phyloP scores from a whole-genome alignment of 164 flowering plant species.

The Houttuynia cordata region DNA sequence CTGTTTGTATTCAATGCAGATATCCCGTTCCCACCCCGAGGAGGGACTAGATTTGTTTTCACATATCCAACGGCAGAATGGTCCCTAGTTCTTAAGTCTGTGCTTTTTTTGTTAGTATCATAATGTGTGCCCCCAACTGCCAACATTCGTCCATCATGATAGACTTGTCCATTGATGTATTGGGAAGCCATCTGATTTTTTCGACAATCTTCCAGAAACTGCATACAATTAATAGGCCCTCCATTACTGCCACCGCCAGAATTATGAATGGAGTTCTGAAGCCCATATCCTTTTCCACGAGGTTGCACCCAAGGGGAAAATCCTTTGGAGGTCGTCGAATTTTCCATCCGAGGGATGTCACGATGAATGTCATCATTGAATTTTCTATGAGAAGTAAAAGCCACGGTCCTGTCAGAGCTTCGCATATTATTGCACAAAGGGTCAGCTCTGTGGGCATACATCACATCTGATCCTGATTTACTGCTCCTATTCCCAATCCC shows the following conservation, averaged over 20 bases:
- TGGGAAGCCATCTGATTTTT: constrained; percentile 11
- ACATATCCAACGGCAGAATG: constrained; percentile 8
- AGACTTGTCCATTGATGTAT: not conserved
- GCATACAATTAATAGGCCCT: constrained; percentile 14
- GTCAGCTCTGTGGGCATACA: not conserved
- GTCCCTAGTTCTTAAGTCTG: not conserved
- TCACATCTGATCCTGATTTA: not conserved
- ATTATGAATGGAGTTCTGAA: constrained; percentile 16
- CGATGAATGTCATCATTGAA: constrained; percentile 3
- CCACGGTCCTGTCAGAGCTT: constrained; percentile 13
- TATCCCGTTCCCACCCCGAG: constrained; percentile 14
- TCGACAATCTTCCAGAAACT: constrained; percentile 14
- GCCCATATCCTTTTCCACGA: constrained; percentile 15
- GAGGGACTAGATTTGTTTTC: constrained; percentile 8
- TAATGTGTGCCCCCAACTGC: not conserved
- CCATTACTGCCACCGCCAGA: constrained; percentile 12
- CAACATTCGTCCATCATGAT: not conserved
- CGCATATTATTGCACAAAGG: constrained; percentile 7
- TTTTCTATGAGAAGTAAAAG: constrained; percentile 9
- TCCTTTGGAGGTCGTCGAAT: constrained; percentile 10
- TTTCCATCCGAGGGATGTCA: constrained; percentile 10
- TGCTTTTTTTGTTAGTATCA: not conserved
- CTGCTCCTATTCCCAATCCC: not conserved
- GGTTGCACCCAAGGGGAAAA: constrained; percentile 12
- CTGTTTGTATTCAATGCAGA: constrained; percentile 12